Evolutionary conservation across 192 early-diverging fungal genomes (phyloP), one percentile per base, ranked within the genome.

Genomic region (Dissophora ornata): DNA sequence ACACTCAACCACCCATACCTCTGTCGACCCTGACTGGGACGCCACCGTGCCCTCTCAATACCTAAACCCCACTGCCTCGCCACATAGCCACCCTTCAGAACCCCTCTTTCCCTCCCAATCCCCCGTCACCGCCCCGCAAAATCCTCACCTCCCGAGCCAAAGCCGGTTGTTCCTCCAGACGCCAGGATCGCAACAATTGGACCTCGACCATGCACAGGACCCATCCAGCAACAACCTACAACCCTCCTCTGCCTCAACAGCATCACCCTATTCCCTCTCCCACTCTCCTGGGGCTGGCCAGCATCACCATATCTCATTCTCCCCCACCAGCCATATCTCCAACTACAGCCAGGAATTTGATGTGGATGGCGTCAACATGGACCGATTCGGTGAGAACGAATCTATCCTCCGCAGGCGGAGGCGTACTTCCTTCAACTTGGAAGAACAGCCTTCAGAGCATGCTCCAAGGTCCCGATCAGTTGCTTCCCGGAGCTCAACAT

Each of bases 381-480:
- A 56, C 10, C 9, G 30, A 32, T 34, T 34, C 40, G 26, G 42
- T 15, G 24, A 52, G 11, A 11, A 52, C 25, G 62, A 53, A 21
- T n/a, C 41, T 3, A 30, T 32, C 38, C 63, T 75, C 62, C 71
- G 71, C 63, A 60, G 71, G 71, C 71, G 71, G 63, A 66, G 56
- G 36, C 34, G 40, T 10, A 11, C 71, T 25, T 67, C 71, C 24
- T 61, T 55, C 63, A 66, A 26, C 29, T 12, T 51, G 2, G 55
- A 58, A 1, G 41, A 57, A 15, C 16, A 51, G 34, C 4, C 56
- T 9, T 40, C 57, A 13, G 21, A 22, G 9, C 50, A 26, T n/a
- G 36, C 46, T 3, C 48, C 62, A 7, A 40, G 22, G 19, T 16
- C 46, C 2, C 57, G 30, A 12, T 75, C 71, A 1, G 52, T 66